Conservation (phyloP, 2,329 filamentous ascomycete genomes). For the Rhytidhysteron rufulum region DNA sequence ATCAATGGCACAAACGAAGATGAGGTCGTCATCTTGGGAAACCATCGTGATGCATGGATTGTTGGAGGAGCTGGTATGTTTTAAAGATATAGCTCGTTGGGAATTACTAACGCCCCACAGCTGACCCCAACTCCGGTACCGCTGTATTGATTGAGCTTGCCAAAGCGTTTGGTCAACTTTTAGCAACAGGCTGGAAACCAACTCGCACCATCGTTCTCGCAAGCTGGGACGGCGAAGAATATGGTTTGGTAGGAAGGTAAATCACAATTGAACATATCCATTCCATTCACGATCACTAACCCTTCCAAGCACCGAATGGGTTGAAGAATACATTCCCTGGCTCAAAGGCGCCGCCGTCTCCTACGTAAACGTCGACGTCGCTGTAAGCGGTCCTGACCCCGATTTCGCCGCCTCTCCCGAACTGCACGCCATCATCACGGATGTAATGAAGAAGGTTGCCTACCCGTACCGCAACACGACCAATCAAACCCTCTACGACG, state of each 20-base stretch:
- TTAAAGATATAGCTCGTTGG: neutral
- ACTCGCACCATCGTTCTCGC: conserved; percentile 46
- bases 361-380: conserved; percentile 52
- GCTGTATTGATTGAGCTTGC: conserved; percentile 49
- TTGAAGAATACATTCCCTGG: conserved; percentile 49
- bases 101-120: conserved; percentile 10
- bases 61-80: conserved; percentile 42
- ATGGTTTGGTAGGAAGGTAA: conserved; percentile 33
- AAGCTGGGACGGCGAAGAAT: conserved; percentile 43
- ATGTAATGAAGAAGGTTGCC: conserved; percentile 39
- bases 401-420: conserved; percentile 38
- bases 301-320: conserved; percentile 43
- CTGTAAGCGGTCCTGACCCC: conserved; percentile 42
- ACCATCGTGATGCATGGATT: conserved; percentile 55
- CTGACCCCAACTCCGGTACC: conserved; percentile 50
- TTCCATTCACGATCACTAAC: no score
- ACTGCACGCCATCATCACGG: conserved; percentile 33
- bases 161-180: conserved; percentile 47
- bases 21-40: conserved; percentile 53
- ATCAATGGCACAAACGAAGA: conserved; percentile 62
- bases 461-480: conserved; percentile 36
- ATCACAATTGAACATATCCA: no score
- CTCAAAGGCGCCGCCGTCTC: conserved; percentile 41
- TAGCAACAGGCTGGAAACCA: conserved; percentile 50
- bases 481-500: conserved; percentile 43